These are phyloP conservation scores for Ustilago xerochloae DNA, from an alignment of 1,284 basidiomycete species.

Conservation along the genomic window DNA sequence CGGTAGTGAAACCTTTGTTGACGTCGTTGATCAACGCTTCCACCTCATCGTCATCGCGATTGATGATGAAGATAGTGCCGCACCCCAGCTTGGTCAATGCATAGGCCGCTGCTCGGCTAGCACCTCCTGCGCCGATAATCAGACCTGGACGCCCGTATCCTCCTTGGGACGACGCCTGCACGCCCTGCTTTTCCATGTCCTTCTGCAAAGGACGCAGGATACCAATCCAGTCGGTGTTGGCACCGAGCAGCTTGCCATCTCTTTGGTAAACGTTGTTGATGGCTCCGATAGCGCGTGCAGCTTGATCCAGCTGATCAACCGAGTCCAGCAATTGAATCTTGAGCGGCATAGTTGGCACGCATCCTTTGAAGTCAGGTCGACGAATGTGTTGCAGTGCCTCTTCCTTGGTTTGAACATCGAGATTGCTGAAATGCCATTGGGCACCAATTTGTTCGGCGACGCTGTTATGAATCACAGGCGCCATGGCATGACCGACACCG, in stretches of 20 bases:
- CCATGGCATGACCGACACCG: slow-evolving; percentile 11
- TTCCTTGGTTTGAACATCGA: slow-evolving; percentile 14
- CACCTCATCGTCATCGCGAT: slow-evolving; percentile 12
- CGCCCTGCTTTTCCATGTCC: slow-evolving; percentile 1
- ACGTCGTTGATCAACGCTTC: slow-evolving; percentile 3
- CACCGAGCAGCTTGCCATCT: slow-evolving; percentile 7
- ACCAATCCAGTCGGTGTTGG: slow-evolving; percentile 19
- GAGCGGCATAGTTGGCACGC: slow-evolving; percentile 15
- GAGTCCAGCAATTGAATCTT: slow-evolving; percentile 17
- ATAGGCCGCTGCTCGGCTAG: slow-evolving; percentile 14
- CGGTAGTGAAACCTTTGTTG: neutral
- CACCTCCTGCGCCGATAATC: slow-evolving; percentile 16
- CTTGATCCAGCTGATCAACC: slow-evolving; percentile 14
- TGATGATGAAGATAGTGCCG: slow-evolving; percentile 15
- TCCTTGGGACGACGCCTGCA: neutral
- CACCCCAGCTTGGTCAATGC: slow-evolving; percentile 8
- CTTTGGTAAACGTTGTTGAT: slow-evolving; percentile 18
- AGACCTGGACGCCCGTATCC: slow-evolving; percentile 2
- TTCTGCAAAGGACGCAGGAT: slow-evolving; percentile 17
- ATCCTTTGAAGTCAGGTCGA: slow-evolving; percentile 11
- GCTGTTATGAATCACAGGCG: slow-evolving; percentile 10
- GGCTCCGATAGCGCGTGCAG: slow-evolving; percentile 10
- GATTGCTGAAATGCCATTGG: slow-evolving; percentile 14
- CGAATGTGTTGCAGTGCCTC: slow-evolving; percentile 9
- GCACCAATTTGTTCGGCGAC: slow-evolving; percentile 15